Evolutionary conservation across 306 rosid species (phyloP).

Genomic region (Cyamopsis tetragonoloba): DNA sequence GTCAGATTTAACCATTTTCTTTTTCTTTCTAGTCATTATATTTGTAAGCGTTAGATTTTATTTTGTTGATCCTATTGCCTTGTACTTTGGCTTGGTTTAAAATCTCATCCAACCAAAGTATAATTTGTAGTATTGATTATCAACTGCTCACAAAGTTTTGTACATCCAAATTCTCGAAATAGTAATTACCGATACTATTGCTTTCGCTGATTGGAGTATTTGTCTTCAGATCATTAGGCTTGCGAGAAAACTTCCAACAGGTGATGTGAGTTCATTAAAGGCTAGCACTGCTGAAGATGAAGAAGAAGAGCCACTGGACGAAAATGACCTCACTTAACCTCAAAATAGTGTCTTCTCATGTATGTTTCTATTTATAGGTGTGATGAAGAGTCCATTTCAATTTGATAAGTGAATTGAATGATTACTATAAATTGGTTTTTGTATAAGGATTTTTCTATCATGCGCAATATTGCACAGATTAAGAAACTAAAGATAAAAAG

Average conservation of each 20-base stretch:
- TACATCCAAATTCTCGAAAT: neutral
- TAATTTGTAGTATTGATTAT: neutral
- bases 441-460: no score
- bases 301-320: slow-evolving; percentile 63
- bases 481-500: no score
- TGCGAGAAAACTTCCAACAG: slow-evolving; percentile 86
- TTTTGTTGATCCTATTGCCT: neutral
- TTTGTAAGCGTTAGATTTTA: neutral
- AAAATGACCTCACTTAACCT: slow-evolving; percentile 76
- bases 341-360: neutral
- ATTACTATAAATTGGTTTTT: slow-evolving; percentile 17
- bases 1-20: neutral
- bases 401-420: slow-evolving; percentile 7
- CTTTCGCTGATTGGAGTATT: neutral
- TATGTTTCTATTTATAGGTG: neutral
- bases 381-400: slow-evolving; percentile 10
- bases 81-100: neutral
- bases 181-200: neutral
- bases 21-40: neutral
- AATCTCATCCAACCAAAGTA: neutral
- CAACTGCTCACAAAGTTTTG: neutral
- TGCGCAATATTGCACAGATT: no score
- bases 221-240: slow-evolving; percentile 75
- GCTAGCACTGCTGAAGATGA: slow-evolving; percentile 32
- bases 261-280: slow-evolving; percentile 67